Evolutionary conservation across 2,329 filamentous ascomycete species (phyloP).

Genomic region (Tolypocladium album): DNA sequence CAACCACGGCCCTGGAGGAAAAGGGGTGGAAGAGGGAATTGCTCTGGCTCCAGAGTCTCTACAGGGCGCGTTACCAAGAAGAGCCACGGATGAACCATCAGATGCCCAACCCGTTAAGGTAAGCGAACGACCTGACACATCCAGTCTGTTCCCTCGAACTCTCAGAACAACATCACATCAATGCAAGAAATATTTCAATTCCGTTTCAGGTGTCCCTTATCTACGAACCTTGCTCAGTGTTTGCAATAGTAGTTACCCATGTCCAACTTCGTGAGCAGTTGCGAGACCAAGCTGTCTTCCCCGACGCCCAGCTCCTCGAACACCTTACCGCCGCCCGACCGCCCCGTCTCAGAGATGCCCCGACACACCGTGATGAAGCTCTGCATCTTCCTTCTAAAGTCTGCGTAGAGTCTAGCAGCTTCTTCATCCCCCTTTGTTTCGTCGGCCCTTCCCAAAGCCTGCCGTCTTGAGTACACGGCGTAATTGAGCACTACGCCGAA

Average conservation of each 20-base stretch:
- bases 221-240: constrained; percentile 3
- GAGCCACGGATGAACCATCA: too few species aligned
- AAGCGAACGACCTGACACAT: background rate
- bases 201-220: background rate
- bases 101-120: too few species aligned
- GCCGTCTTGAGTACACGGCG: constrained; percentile 38
- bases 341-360: constrained; percentile 53
- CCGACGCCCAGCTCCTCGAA: constrained; percentile 21
- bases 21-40: too few species aligned
- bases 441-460: constrained; percentile 18
- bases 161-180: background rate
- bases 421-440: constrained; percentile 8
- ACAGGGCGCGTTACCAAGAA: too few species aligned
- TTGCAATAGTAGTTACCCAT: constrained; percentile 55
- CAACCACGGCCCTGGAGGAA: too few species aligned
- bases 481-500: constrained; percentile 65
- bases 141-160: background rate
- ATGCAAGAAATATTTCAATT: background rate
- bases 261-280: constrained; percentile 59
- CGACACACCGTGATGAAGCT: constrained; percentile 66
- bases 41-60: too few species aligned
- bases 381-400: constrained; percentile 60
- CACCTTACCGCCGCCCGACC: constrained; percentile 20
- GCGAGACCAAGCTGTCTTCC: constrained; percentile 51
- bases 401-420: constrained; percentile 42